phyloP scores from a whole-genome alignment of 2,329 filamentous ascomycete species.

The Lecanicillium sp. region DNA sequence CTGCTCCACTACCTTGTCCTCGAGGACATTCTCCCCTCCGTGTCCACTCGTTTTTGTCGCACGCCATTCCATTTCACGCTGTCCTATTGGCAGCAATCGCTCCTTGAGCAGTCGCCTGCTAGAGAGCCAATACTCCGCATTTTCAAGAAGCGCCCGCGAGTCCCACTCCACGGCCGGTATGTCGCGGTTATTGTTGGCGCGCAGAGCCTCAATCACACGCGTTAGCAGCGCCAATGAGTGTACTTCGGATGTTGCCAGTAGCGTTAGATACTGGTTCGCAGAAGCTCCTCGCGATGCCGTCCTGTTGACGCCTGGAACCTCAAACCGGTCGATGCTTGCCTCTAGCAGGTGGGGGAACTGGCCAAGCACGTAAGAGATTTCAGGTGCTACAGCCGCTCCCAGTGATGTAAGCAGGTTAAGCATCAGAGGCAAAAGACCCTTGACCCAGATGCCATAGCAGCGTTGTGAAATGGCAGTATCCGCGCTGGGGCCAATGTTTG shows the following conservation, averaged over 20 bases:
- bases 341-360: conserved; percentile 74
- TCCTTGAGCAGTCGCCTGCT: conserved; percentile 62
- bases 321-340: conserved; percentile 64
- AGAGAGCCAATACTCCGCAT: conserved; percentile 73
- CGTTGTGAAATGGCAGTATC: conserved; percentile 58
- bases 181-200: conserved; percentile 58
- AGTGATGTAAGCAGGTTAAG: conserved; percentile 81
- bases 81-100: conserved; percentile 63
- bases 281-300: conserved; percentile 36
- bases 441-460: conserved; percentile 83
- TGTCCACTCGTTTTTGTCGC: conserved; percentile 28
- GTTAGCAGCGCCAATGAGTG: conserved; percentile 72
- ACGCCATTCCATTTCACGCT: conserved; percentile 61
- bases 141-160: conserved; percentile 61
- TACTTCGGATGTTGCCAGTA: conserved; percentile 66
- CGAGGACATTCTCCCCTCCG: conserved; percentile 54
- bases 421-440: conserved; percentile 78
- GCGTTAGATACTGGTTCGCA: conserved; percentile 54
- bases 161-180: conserved; percentile 73
- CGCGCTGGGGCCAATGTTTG: conserved; percentile 69
- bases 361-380: conserved; percentile 81
- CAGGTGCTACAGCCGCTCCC: conserved; percentile 70
- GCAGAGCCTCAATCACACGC: conserved; percentile 60
- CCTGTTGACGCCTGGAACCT: conserved; percentile 47
- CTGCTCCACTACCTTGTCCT: conserved; percentile 67